Percentiles rank a stretch among this genome's conserved stretches.
Evolutionary conservation across 2,329 filamentous ascomycete species (phyloP).

Genomic region (Rhynchosporium graminicola): DNA sequence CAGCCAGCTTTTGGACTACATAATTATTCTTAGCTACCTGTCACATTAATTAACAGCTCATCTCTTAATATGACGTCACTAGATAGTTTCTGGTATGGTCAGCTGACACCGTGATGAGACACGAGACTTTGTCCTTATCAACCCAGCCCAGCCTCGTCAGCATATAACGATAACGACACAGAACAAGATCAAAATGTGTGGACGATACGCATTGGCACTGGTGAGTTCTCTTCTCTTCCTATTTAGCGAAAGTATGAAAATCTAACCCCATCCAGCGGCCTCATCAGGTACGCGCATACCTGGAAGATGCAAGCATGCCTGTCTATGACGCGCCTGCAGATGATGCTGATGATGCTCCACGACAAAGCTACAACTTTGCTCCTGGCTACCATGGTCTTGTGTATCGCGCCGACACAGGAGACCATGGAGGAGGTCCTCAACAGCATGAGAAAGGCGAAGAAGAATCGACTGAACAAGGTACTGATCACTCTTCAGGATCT

Average conservation of each 20-base stretch:
- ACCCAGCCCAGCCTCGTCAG: not conserved
- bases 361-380: conserved; percentile 89
- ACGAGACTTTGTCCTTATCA: not conserved
- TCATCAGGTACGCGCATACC: conserved; percentile 70
- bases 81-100: not conserved
- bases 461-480: conserved; percentile 29
- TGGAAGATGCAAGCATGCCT: conserved; percentile 73
- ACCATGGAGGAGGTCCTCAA: conserved; percentile 54
- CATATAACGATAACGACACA: not conserved
- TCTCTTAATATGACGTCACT: not conserved
- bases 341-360: conserved; percentile 55
- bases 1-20: too few species aligned
- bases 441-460: conserved; percentile 33
- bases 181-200: conserved; percentile 36
- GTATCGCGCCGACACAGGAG: conserved; percentile 73
- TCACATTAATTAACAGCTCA: too few species aligned
- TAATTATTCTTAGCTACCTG: too few species aligned
- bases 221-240: conserved; percentile 23
- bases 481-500: conserved; percentile 28
- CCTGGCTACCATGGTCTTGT: conserved; percentile 84
- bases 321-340: conserved; percentile 73
- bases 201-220: conserved; percentile 39
- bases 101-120: conserved; percentile 5
- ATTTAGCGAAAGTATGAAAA: not conserved
- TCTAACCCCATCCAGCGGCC: conserved; percentile 58